Percentiles rank a stretch among this genome's conserved stretches.
Conservation (phyloP, 148 eudicot genomes). For the Rhododendron ferrugineum region DNA sequence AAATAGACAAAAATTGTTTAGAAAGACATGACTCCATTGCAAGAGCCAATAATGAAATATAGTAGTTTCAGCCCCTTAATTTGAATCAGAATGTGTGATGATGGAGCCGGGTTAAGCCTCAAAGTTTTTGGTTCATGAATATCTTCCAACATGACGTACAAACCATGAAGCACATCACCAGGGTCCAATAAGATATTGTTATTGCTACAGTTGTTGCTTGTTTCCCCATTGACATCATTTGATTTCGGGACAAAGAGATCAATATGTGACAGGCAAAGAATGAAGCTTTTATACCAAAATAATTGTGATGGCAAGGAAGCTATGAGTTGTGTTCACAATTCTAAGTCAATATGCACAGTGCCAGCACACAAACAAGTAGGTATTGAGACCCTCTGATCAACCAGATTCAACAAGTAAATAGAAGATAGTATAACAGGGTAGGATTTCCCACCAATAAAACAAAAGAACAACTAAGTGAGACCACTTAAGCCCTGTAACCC, state of each 20-base stretch:
- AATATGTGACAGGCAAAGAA: neutral
- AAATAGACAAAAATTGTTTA: constrained; percentile 4
- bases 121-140: neutral
- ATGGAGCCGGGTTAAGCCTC: neutral
- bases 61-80: neutral
- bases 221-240: neutral
- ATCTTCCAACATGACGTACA: neutral
- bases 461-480: neutral
- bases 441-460: neutral
- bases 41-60: neutral
- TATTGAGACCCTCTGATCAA: neutral
- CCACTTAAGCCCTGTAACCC: neutral
- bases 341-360: neutral
- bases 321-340: neutral
- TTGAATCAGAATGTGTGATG: neutral
- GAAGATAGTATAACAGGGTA: neutral
- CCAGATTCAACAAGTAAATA: neutral
- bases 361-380: neutral
- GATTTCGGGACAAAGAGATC: neutral
- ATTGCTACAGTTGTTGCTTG: neutral
- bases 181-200: neutral
- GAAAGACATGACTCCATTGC: neutral
- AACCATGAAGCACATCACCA: neutral
- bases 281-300: neutral
- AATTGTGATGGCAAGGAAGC: neutral